phyloP scores from a whole-genome alignment of 140 eudicot genomes.

The Anethum foeniculum region DNA sequence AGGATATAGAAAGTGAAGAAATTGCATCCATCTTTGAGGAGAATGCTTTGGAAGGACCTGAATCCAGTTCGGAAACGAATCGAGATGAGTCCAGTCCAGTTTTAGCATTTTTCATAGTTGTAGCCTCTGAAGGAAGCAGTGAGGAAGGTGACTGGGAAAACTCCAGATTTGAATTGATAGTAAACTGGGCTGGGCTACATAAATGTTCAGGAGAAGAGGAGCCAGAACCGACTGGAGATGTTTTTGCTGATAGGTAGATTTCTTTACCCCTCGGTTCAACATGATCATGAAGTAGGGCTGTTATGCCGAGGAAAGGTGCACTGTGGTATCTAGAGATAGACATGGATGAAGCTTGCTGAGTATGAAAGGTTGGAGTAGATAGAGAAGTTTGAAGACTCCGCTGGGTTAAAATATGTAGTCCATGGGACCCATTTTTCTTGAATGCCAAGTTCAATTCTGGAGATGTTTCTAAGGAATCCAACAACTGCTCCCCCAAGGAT shows the following conservation, averaged over 20 bases:
- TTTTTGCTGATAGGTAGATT: constrained; percentile 10
- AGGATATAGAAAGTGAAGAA: constrained; percentile 4
- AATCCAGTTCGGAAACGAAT: neutral
- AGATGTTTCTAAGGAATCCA: constrained; percentile 5
- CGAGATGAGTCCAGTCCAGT: neutral
- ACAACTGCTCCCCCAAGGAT: neutral
- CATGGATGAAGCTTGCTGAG: constrained; percentile 35
- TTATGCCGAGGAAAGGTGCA: constrained; percentile 47
- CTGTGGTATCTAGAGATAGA: constrained; percentile 33
- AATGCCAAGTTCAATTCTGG: neutral
- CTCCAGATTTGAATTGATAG: constrained; percentile 3
- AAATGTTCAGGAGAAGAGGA: constrained; percentile 24
- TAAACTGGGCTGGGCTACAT: constrained; percentile 8
- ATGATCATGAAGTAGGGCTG: constrained; percentile 48
- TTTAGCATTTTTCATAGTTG: neutral
- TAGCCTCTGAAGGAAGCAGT: constrained; percentile 4
- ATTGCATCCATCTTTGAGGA: neutral
- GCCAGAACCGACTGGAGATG: constrained; percentile 11
- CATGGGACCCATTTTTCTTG: constrained; percentile 21
- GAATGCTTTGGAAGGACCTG: neutral
- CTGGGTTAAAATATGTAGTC: constrained; percentile 27
- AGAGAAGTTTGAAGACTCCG: constrained; percentile 23
- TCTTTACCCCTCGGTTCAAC: constrained; percentile 15
- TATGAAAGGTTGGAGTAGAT: constrained; percentile 23
- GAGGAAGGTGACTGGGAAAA: constrained; percentile 1